A percentile compares a stretch with the other conserved stretches of the same genome.
Conservation (phyloP, 768 basidiomycete genomes). For the Daedaleopsis sinensis region DNA sequence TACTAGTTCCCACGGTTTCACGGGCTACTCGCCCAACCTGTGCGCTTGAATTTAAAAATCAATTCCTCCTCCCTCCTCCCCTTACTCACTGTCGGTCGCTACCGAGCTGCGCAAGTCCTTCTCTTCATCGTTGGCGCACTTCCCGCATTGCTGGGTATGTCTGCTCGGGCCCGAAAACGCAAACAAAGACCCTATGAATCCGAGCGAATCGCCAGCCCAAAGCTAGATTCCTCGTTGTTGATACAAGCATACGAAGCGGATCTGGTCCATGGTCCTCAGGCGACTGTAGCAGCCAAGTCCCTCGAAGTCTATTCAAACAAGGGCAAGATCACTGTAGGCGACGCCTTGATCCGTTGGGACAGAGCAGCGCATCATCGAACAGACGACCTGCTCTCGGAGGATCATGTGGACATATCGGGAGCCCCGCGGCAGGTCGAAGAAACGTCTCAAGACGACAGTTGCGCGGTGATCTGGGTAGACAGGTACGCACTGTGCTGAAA, state of each 20-base stretch:
- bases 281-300: conserved; percentile 39
- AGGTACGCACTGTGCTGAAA: conserved; percentile 57
- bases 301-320: conserved; percentile 33
- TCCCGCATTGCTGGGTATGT: background rate
- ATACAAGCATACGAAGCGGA: conserved; percentile 81
- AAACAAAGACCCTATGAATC: background rate
- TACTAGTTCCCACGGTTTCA: too few relatives aligned
- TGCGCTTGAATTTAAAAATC: too few relatives aligned
- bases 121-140: too few relatives aligned
- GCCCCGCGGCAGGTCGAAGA: background rate
- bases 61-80: too few relatives aligned
- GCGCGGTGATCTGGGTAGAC: conserved; percentile 69
- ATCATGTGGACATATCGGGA: conserved; percentile 11
- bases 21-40: too few relatives aligned
- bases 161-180: background rate
- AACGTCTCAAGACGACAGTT: conserved; percentile 14
- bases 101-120: too few relatives aligned
- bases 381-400: conserved; percentile 3
- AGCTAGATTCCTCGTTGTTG: conserved; percentile 29
- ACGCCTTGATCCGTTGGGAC: conserved; percentile 36
- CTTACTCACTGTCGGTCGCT: too few relatives aligned
- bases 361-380: background rate
- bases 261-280: conserved; percentile 56
- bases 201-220: background rate
- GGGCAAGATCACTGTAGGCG: conserved; percentile 23